These are phyloP conservation scores for Candida sp. DNA, from an alignment of 1,139 yeast species.

Conservation along the genomic window DNA sequence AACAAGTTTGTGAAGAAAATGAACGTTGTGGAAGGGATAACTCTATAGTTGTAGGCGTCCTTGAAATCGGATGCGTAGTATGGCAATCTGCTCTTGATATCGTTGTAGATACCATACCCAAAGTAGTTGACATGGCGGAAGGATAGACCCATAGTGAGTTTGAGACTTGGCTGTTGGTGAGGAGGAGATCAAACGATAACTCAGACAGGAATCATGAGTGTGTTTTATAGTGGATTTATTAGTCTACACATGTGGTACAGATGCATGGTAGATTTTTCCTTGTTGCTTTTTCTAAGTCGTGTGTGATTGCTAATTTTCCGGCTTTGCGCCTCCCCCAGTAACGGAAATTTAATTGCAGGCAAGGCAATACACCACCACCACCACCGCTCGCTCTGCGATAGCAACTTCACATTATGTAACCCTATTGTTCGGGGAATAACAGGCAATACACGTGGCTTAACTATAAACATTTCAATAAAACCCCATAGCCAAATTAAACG, in stretches of 20 bases:
- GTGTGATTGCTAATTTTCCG: background rate
- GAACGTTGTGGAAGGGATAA: conserved; percentile 83
- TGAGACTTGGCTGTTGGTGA: background rate
- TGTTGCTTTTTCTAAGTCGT: background rate
- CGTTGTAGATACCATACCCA: conserved; percentile 63
- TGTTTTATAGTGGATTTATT: background rate
- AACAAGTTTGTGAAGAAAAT: conserved; percentile 88
- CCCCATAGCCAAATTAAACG: too few relatives aligned
- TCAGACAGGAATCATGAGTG: background rate
- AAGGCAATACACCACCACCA: too few relatives aligned
- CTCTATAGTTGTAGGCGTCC: conserved; percentile 87
- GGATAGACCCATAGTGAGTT: conserved; percentile 11
- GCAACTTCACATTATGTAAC: too few relatives aligned
- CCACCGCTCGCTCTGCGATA: too few relatives aligned
- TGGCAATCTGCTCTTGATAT: conserved; percentile 61
- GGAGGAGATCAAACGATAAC: too few relatives aligned
- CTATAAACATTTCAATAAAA: too few relatives aligned
- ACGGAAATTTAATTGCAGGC: too few relatives aligned
- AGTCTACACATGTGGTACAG: background rate
- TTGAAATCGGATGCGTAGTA: conserved; percentile 76
- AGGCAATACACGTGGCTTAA: too few relatives aligned
- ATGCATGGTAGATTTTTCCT: too few relatives aligned
- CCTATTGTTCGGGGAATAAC: too few relatives aligned
- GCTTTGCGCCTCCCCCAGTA: background rate
- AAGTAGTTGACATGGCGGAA: conserved; percentile 24